Percentiles rank a stretch among this genome's conserved stretches.
Conservation (phyloP, 805 yeast genomes). For the Starmerella floricola region DNA sequence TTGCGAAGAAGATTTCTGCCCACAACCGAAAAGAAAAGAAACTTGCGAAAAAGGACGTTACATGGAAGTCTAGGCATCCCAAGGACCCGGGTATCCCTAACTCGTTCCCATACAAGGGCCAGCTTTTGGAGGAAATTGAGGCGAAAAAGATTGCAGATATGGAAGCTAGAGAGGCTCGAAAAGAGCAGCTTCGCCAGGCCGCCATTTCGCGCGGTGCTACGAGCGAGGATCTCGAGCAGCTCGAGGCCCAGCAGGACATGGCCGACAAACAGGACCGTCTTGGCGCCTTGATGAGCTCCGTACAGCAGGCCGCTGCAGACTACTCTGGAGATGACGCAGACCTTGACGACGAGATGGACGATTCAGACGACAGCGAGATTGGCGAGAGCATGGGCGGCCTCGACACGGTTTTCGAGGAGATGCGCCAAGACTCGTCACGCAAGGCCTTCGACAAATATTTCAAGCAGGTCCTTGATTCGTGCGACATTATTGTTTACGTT, state of each 20-base stretch:
- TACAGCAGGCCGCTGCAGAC: constrained; percentile 73
- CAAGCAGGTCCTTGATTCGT: constrained; percentile 80
- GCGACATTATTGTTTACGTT: constrained; percentile 88
- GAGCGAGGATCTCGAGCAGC: constrained; percentile 31
- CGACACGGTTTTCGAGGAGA: constrained; percentile 34
- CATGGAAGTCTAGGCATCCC: constrained; percentile 77
- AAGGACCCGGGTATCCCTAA: constrained; percentile 95
- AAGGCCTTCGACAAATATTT: constrained; percentile 90
- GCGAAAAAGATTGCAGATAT: constrained; percentile 38
- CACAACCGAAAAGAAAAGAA: constrained; percentile 78
- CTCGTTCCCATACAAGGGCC: constrained; percentile 86
- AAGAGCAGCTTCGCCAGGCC: constrained; percentile 28
- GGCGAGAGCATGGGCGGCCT: constrained; percentile 31
- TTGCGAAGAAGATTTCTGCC: constrained; percentile 89
- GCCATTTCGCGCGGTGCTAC: constrained; percentile 32
- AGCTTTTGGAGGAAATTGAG: constrained; percentile 47
- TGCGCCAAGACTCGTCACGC: constrained; percentile 31
- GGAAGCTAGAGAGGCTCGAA: constrained; percentile 31
- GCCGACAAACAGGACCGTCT: constrained; percentile 42
- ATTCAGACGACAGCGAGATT: constrained; percentile 30
- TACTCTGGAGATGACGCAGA: constrained; percentile 44
- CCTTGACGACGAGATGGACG: constrained; percentile 33
- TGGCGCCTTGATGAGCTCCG: constrained; percentile 80
- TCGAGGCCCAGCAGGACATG: constrained; percentile 29
- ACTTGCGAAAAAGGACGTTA: constrained; percentile 71